These are phyloP conservation scores for Pugionium cornutum DNA, from an alignment of 345 rosid species.

Conservation along the genomic window DNA sequence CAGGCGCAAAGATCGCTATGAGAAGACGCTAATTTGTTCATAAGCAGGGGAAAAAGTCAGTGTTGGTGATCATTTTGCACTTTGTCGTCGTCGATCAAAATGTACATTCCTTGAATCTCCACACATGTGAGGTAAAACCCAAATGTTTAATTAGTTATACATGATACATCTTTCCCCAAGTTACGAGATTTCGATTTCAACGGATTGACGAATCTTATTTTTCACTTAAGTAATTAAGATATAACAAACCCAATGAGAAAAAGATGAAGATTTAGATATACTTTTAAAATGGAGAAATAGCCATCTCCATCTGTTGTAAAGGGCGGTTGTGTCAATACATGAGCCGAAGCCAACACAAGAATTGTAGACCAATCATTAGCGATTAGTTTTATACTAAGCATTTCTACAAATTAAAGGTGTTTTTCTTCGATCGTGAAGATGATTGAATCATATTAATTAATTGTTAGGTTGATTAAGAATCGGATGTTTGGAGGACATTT, in stretches of 20 bases:
- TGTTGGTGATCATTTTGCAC: conserved; percentile 57
- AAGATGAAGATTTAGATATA: conserved; percentile 33
- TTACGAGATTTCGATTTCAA: not conserved
- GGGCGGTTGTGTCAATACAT: conserved; percentile 62
- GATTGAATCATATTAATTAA: conserved; percentile 1
- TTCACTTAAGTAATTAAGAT: too few species aligned
- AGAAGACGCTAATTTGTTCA: conserved; percentile 71
- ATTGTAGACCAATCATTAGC: conserved; percentile 52
- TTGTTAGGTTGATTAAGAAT: conserved; percentile 55
- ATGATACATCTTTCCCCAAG: too few species aligned
- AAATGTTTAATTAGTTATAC: too few species aligned
- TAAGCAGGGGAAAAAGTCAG: conserved; percentile 58
- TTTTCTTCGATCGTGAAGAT: too few species aligned
- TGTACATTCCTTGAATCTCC: conserved; percentile 61
- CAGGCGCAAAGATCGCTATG: conserved; percentile 58
- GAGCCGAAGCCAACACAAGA: conserved; percentile 76
- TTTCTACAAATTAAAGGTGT: conserved; percentile 1
- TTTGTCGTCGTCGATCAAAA: conserved; percentile 52
- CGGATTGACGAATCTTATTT: not conserved
- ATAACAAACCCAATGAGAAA: too few species aligned
- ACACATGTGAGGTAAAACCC: too few species aligned
- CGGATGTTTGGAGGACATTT: conserved; percentile 80
- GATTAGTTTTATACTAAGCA: not conserved
- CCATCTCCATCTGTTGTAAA: conserved; percentile 54
- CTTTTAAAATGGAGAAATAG: conserved; percentile 60